Percentiles rank a stretch among this genome's conserved stretches.
Conservation (phyloP, 139 green algal genomes). For the Chlorella sorokiniana region DNA sequence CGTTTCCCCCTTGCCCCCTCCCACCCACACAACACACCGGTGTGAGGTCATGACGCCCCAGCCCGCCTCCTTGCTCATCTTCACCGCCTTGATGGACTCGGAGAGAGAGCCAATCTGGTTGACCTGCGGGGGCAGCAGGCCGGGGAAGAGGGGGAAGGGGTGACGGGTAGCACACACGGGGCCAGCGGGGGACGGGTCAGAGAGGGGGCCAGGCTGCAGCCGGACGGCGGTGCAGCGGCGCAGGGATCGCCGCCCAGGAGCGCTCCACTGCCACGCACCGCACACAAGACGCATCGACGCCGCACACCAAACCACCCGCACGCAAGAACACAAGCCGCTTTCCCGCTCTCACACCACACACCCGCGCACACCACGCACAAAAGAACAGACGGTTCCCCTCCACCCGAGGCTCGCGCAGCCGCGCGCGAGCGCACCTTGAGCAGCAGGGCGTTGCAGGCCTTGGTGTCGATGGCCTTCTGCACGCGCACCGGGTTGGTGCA, state of each 20-base stretch:
- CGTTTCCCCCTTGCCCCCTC: too few species aligned
- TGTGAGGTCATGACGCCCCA: conserved; percentile 98
- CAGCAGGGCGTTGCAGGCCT: conserved; percentile 95
- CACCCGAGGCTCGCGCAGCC: neutral
- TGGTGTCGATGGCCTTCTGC: conserved; percentile 91
- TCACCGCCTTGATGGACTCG: conserved; percentile 95
- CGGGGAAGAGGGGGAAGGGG: neutral
- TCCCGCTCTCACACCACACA: neutral
- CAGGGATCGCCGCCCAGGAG: too few species aligned
- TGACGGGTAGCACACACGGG: neutral
- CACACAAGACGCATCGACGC: too few species aligned
- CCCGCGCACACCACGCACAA: neutral
- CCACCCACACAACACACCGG: conserved; percentile 47
- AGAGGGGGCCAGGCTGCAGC: neutral
- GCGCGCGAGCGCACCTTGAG: conserved; percentile 78
- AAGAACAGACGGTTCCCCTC: neutral
- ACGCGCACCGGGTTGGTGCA: conserved; percentile 97
- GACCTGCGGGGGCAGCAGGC: conserved; percentile 47
- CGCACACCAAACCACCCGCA: too few species aligned
- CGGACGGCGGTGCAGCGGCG: too few species aligned
- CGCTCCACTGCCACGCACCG: too few species aligned
- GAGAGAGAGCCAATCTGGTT: conserved; percentile 98
- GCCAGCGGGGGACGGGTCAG: neutral
- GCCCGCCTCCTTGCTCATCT: conserved; percentile 91
- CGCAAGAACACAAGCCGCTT: too few species aligned